Percentiles rank a stretch among this genome's conserved stretches.
Conservation (phyloP, 164 flowering plant genomes). For the Vitis cinerea region DNA sequence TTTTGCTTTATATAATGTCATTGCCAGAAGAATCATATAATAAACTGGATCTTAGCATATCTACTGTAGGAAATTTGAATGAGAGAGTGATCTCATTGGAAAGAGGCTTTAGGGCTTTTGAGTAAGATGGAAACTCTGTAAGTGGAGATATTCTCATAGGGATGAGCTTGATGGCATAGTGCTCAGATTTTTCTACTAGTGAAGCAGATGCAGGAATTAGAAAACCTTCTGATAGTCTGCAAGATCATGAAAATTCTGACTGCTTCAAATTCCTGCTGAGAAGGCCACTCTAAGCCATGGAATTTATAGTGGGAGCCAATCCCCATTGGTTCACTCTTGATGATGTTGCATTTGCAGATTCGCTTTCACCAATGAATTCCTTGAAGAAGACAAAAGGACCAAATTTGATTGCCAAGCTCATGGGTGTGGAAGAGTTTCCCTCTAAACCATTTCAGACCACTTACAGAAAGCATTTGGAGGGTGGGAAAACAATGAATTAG, state of each 20-base stretch:
- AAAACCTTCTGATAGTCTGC: constrained; percentile 8
- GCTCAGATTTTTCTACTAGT: constrained; percentile 10
- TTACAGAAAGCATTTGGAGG: constrained; percentile 18
- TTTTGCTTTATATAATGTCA: constrained; percentile 56
- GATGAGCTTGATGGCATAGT: neutral
- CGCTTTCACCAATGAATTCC: constrained; percentile 24
- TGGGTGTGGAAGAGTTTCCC: constrained; percentile 73
- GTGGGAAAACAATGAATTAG: constrained; percentile 18
- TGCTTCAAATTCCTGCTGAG: constrained; percentile 15
- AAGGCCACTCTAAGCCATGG: constrained; percentile 3
- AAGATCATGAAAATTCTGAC: constrained; percentile 18
- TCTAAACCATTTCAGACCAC: constrained; percentile 24
- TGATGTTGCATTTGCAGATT: constrained; percentile 26
- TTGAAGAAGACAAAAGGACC: constrained; percentile 38
- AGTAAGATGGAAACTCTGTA: too few relatives aligned
- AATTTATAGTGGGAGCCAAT: constrained; percentile 24
- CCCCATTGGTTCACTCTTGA: constrained; percentile 27
- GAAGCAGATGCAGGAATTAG: constrained; percentile 9
- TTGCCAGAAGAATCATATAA: constrained; percentile 55
- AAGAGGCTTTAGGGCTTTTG: constrained; percentile 12
- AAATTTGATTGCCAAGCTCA: constrained; percentile 79
- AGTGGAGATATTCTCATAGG: neutral
- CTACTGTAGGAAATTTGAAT: constrained; percentile 22
- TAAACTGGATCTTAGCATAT: constrained; percentile 40
- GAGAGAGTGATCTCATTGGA: constrained; percentile 22